Base-by-base conservation (phyloP, 345 rosid genomes). In the Turnera subulata region DNA sequence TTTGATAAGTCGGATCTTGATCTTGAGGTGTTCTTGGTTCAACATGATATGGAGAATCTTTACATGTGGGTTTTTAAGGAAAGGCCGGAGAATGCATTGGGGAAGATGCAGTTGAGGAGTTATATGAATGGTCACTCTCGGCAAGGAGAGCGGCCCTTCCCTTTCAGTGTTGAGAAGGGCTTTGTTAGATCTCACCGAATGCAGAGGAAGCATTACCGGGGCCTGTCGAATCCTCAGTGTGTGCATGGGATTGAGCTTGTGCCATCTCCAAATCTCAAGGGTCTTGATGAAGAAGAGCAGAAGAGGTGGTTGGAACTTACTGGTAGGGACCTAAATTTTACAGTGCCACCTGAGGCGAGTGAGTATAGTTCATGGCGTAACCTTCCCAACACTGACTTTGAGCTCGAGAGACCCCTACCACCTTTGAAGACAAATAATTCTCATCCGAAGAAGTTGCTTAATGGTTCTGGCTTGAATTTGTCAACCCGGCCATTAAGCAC, bases 231-330 rank as follows among this genome's bases (percentile, higher is more conserved):
- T 55, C 67, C 67, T 11, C 67, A 63, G 18, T 63, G 67, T 39
- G 44, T 63, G 12, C 67, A 63, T 53, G 60, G 67, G n/a, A 63
- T 63, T 13, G 67, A 63, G 52, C 46, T 63, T 54, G 67, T 63
- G 35, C 14, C 53, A 17, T 42, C 59, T 6, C 67, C 67, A 4
- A 63, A 46, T 47, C 59, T 67, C 6, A 50, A 32, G 52, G 55
- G 65, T 54, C 66, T 68, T 11, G 73, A 68, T 40, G 73, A 62
- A 44, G 67, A 68, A 9, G 67, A 68, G 9, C 38, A 55, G 46
- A 68, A 68, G 51, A 56, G 67, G 37, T 61, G 73, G 67, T 40
- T 68, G 51, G 73, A 68, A 57, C 59, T 68, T 51, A 68, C 63
- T 5, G 73, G 67, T 5, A 55, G 67, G 50, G 67, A 60, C 17